phyloP scores from a whole-genome alignment of 2,329 filamentous ascomycete species.

The Verticillium albo-atrum region DNA sequence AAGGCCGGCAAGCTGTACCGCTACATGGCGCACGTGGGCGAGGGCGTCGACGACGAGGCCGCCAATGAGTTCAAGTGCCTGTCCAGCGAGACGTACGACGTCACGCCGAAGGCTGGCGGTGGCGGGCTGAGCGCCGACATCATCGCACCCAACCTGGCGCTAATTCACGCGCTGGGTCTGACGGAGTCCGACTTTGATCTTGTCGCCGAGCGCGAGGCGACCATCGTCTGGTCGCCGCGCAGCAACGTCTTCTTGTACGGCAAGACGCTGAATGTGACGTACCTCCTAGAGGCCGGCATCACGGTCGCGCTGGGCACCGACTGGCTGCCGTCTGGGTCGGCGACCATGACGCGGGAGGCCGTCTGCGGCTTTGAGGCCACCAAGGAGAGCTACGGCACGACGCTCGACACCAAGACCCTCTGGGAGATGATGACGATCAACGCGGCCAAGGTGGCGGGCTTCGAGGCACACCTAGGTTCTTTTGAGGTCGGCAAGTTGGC shows the following conservation, averaged over 20 bases:
- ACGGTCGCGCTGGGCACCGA: constrained; percentile 24
- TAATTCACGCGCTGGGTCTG: constrained; percentile 21
- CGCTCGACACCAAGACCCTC: constrained; percentile 14
- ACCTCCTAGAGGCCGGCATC: constrained; percentile 17
- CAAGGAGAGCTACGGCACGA: constrained; percentile 7
- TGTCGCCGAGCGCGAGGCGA: constrained; percentile 19
- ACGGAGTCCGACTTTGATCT: constrained; percentile 16
- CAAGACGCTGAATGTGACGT: constrained; percentile 18
- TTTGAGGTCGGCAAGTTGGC: constrained; percentile 35
- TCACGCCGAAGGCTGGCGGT: constrained; percentile 9
- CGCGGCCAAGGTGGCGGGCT: constrained; percentile 33
- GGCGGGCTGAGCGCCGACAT: constrained; percentile 19
- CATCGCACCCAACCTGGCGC: constrained; percentile 17
- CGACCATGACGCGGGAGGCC: constrained; percentile 20
- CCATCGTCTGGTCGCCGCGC: constrained; percentile 22
- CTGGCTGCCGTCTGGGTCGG: constrained; percentile 21
- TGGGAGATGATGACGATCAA: constrained; percentile 36
- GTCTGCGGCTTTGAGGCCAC: constrained; percentile 12
- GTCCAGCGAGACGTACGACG: constrained; percentile 18
- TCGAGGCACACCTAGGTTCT: constrained; percentile 32
- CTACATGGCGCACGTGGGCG: constrained; percentile 21
- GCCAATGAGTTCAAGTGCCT: constrained; percentile 23
- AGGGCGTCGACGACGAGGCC: constrained; percentile 20
- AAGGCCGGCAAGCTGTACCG: constrained; percentile 10
- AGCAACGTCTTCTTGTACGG: constrained; percentile 24